Evolutionary conservation across 257 asterid genomes (phyloP).

Genomic region (Eucommia ulmoides): DNA sequence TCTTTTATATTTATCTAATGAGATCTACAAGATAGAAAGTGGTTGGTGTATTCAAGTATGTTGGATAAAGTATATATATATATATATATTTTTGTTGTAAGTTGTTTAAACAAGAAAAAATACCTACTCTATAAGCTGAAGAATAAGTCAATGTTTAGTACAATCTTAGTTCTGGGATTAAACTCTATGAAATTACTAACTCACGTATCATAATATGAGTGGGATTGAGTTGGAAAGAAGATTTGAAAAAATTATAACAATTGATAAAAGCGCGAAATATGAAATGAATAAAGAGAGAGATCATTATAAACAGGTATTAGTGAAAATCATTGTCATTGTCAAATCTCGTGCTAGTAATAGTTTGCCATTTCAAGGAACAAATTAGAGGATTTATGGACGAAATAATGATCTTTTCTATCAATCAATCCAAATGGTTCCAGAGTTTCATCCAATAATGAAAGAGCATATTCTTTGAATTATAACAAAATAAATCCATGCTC

Average conservation of each 20-base stretch:
- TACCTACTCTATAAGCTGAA: not conserved
- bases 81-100: conserved; percentile 6
- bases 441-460: not conserved
- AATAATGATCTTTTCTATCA: conserved; percentile 4
- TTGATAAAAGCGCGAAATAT: conserved; percentile 6
- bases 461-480: not conserved
- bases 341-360: not conserved
- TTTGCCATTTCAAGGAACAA: conserved; percentile 9
- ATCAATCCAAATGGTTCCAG: not conserved
- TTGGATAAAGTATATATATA: conserved; percentile 1
- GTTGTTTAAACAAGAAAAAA: not conserved
- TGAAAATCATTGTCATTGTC: conserved; percentile 5
- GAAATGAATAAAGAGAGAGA: conserved; percentile 8
- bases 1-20: not conserved
- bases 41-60: not conserved
- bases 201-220: not conserved
- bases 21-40: not conserved
- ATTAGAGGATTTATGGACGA: conserved; percentile 4
- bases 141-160: conserved; percentile 4
- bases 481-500: not conserved
- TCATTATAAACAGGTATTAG: conserved; percentile 6
- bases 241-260: not conserved
- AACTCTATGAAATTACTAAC: conserved; percentile 4
- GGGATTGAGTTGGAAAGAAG: not conserved
- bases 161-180: conserved; percentile 2